phyloP scores from a whole-genome alignment of 208 protist genomes.

The Trypanosoma brucei region DNA sequence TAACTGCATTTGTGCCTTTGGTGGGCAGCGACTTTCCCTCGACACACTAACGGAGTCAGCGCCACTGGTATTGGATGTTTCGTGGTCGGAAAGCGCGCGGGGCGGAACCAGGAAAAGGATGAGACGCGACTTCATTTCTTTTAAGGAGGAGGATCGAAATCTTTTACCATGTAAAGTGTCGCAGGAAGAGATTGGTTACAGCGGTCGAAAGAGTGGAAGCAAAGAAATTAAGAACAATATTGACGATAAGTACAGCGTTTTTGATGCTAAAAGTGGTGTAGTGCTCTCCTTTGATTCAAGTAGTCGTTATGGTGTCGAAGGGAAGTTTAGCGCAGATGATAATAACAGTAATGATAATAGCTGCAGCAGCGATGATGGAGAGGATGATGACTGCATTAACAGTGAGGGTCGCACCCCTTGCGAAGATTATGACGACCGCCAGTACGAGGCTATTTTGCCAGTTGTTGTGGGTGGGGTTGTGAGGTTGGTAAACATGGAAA shows the following conservation, averaged over 20 bases:
- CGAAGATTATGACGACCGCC: constrained; percentile 15
- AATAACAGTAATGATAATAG: background rate
- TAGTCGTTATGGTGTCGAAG: too few relatives aligned
- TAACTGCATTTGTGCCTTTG: constrained; percentile 17
- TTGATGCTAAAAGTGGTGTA: too few relatives aligned
- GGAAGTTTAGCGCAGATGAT: background rate
- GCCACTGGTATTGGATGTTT: constrained; percentile 11
- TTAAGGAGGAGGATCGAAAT: background rate
- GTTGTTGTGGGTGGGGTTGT: constrained; percentile 73
- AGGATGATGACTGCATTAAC: constrained; percentile 16
- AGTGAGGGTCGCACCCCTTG: background rate
- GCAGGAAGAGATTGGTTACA: too few relatives aligned
- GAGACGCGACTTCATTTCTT: background rate
- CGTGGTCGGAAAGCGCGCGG: background rate
- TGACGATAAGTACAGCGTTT: too few relatives aligned
- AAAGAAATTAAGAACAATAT: too few relatives aligned
- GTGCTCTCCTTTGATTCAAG: too few relatives aligned
- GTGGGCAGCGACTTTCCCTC: constrained; percentile 20
- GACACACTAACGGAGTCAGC: constrained; percentile 16
- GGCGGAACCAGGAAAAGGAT: background rate
- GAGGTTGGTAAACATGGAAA: constrained; percentile 57
- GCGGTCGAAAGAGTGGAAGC: too few relatives aligned
- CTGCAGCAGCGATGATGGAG: background rate
- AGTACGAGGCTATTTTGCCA: constrained; percentile 27
- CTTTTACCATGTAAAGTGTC: too few relatives aligned